Evolutionary conservation across 805 yeast species (phyloP).

Genomic region (Wickerhamiella qilinensis): DNA sequence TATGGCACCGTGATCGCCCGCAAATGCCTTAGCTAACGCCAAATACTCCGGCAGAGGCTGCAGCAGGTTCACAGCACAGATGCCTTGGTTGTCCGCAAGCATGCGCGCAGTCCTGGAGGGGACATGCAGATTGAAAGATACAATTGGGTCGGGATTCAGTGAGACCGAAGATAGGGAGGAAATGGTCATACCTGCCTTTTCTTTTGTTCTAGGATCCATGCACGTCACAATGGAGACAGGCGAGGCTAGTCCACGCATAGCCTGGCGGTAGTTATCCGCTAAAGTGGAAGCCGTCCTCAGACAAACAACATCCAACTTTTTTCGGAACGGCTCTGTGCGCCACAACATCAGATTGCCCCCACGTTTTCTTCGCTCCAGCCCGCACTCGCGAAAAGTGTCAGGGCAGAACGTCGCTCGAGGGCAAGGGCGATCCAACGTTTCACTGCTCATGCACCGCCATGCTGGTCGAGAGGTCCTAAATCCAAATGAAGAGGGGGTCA

Average conservation of each 20-base stretch:
- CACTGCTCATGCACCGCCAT: no score
- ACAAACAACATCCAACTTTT: no score
- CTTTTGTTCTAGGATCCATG: conserved; percentile 27
- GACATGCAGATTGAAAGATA: conserved; percentile 72
- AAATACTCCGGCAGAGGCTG: conserved; percentile 44
- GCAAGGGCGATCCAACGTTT: no score
- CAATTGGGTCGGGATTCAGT: conserved; percentile 55
- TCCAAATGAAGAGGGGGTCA: no score
- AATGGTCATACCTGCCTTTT: conserved; percentile 53
- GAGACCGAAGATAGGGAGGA: conserved; percentile 78
- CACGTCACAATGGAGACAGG: conserved; percentile 44
- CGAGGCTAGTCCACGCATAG: conserved; percentile 32
- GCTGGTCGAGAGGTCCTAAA: no score
- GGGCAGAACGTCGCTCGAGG: no score
- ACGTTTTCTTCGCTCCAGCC: no score
- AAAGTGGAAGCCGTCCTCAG: no score
- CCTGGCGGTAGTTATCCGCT: conserved; percentile 8
- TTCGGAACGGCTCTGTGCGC: no score
- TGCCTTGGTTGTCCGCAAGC: conserved; percentile 34
- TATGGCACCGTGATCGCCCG: conserved; percentile 30
- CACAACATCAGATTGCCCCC: no score
- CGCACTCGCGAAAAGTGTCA: no score
- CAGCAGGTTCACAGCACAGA: conserved; percentile 61
- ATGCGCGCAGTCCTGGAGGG: conserved; percentile 69
- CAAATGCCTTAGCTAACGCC: conserved; percentile 47